Evolutionary conservation across 768 basidiomycete genomes (phyloP), one percentile per base, ranked within the genome.

Genomic region (Collybia nuda): DNA sequence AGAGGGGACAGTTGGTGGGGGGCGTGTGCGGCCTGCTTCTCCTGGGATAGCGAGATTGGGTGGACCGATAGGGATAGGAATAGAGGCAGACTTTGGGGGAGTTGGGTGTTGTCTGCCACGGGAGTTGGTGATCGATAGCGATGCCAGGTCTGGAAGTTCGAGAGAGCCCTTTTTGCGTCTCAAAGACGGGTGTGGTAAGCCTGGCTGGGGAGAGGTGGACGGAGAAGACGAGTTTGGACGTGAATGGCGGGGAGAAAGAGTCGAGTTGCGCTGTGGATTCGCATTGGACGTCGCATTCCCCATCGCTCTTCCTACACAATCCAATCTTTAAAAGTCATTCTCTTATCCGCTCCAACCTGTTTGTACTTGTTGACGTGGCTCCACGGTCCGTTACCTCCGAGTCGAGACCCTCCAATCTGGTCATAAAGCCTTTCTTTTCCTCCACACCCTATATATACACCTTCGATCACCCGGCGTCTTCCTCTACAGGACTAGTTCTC

Each of bases 91-190:
- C 41, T 68, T 71, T 5, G 67, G 53, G 1, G 67, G 58, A 41
- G 54, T 50, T 40, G 55, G 46, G 47, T 56, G 55, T 37, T 39
- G 47, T 11, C 56, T 50, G 5, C 57, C 50, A 2, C 58, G 43
- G 0, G 53, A 48, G 17, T 46, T 52, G 6, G 64, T 56, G n/a
- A 65, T 46, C 1, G 70, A 61, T 6, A 76, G 61, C 2, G 68
- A 69, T 15, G 70, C 74, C 29, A 90, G 82, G 72, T 89, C 88
- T 47, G 88, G 88, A 21, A 90, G 75, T 63, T 90, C 86, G 17
- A 90, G 80, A 0, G 85, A 86, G 62, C 77, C 81, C 68, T 86
- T 88, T 75, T 85, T 88, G 18, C 74, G 72, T 36, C 84, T 75
- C 51, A 88, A 68, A 39, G 86, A 85, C 26, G 74, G 72, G 64